Percentiles rank a stretch among this genome's conserved stretches.
Evolutionary conservation across 768 basidiomycete species (phyloP).

Genomic region (Pulveroboletus sp.): DNA sequence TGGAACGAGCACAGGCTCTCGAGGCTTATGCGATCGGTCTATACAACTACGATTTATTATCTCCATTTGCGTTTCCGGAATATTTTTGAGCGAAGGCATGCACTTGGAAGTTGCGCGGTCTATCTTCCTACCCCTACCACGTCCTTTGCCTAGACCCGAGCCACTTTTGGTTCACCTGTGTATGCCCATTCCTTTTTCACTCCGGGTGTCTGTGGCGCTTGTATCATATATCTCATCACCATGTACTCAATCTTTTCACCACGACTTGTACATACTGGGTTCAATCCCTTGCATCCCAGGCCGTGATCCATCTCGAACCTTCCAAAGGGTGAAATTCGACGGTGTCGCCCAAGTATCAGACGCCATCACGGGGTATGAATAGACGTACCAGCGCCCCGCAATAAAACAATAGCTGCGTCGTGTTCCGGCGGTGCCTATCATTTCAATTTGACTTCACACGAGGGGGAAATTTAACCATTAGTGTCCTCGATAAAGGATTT

Average conservation of each 20-base stretch:
- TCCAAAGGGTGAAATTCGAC: not conserved
- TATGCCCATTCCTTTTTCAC: not conserved
- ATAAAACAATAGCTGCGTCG: not conserved
- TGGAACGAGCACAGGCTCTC: slow-evolving; percentile 25
- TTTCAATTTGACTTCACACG: not conserved
- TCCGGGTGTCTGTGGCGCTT: not conserved
- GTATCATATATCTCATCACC: slow-evolving; percentile 3
- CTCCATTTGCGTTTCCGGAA: slow-evolving; percentile 16
- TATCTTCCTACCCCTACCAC: not conserved
- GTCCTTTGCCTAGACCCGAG: slow-evolving; percentile 1
- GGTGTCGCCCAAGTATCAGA: not conserved
- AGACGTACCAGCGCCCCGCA: no score
- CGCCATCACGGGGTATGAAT: not conserved
- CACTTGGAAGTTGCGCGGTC: not conserved
- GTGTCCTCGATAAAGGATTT: not conserved
- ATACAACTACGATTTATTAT: slow-evolving; percentile 24
- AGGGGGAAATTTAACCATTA: not conserved
- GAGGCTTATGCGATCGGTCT: slow-evolving; percentile 29
- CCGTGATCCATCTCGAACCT: no score
- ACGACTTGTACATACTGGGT: not conserved
- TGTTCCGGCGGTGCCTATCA: not conserved
- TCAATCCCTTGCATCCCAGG: not conserved
- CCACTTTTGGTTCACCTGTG: not conserved
- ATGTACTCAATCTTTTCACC: not conserved
- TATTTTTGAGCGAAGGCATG: slow-evolving; percentile 8